Evolutionary conservation across 352 stramenopile genomes (phyloP), one percentile per base, ranked within the genome.

Genomic region (Phytophthora tubulina): DNA sequence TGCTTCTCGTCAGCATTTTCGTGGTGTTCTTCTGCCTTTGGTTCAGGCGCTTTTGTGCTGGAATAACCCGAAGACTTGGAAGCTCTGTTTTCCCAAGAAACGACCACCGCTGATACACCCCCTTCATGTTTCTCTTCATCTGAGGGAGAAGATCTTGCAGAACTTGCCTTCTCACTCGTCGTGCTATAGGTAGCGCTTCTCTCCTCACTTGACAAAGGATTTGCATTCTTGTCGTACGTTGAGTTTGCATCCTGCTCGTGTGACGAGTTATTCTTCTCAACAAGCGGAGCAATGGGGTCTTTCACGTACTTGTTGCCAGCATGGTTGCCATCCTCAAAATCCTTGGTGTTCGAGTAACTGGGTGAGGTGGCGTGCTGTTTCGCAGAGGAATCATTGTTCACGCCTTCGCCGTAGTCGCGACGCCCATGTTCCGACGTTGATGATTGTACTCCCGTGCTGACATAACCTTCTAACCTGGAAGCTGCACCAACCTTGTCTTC

Each of bases 21-120:
- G 32, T 49, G 21, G 49, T 27, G 14, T 13, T 46, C 21, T 27
- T 27, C 33, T 15, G 33, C 6, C n/a, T 53, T 35, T 30, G 45
- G 14, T 41, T 27, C 6, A 49, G 17, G 13, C 9, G 31, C 31
- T 42, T 67, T 41, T 10, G 38, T 56, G 35, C 3, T 56, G 2
- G 13, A 31, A 41, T 55, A 61, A 3, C 9, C 50, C 14, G 15
- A n/a, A 15, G 49, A 7, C 17, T 50, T 48, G 14, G 31, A 42
- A 56, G 11, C 31, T 55, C 31, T 42, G n/a, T 6, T 55, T 42
- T 41, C 50, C 51, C 52, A 56, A 32, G 39, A 27, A 52, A 27
- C n/a, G 15, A 4, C 13, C 35, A 60, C 59, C 15, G 4, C 31
- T 10, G 31, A n/a, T 27, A 62, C 50, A 13, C 10, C 14, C 15